Conservation (phyloP, 345 rosid genomes). For the Psidium guajava region DNA sequence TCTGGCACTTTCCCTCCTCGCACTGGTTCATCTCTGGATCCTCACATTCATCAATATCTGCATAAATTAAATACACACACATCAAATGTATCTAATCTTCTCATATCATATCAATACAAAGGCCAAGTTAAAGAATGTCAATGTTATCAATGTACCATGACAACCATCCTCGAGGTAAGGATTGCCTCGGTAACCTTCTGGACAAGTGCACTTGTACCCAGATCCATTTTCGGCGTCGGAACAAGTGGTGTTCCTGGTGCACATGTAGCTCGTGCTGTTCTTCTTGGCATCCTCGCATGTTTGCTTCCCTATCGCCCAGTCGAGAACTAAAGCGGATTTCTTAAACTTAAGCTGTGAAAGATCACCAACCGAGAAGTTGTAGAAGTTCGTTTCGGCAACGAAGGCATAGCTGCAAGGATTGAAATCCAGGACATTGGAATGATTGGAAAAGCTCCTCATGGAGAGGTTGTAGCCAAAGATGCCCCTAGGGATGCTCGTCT, state of each 20-base stretch:
- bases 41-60: not conserved
- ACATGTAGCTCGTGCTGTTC: not conserved
- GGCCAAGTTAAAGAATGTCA: not conserved
- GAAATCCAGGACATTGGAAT: not conserved
- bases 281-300: not conserved
- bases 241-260: not conserved
- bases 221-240: not conserved
- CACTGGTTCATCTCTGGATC: not conserved
- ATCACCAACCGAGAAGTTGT: not conserved
- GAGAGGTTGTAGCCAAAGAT: rapidly evolving
- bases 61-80: not conserved
- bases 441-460: not conserved
- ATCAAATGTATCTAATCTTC: not conserved
- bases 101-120: too few species aligned
- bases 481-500: not conserved
- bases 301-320: slow-evolving; percentile 11
- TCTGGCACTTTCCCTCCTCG: not conserved
- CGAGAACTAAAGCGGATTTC: not conserved
- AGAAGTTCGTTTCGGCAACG: not conserved
- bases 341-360: too few species aligned
- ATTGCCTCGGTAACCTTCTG: slow-evolving; percentile 9
- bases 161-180: slow-evolving; percentile 1
- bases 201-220: slow-evolving; percentile 14
- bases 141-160: not conserved
- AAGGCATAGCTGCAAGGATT: slow-evolving; percentile 12